phyloP scores from a whole-genome alignment of 805 yeast species.

The Starmerella lactis-condensi region DNA sequence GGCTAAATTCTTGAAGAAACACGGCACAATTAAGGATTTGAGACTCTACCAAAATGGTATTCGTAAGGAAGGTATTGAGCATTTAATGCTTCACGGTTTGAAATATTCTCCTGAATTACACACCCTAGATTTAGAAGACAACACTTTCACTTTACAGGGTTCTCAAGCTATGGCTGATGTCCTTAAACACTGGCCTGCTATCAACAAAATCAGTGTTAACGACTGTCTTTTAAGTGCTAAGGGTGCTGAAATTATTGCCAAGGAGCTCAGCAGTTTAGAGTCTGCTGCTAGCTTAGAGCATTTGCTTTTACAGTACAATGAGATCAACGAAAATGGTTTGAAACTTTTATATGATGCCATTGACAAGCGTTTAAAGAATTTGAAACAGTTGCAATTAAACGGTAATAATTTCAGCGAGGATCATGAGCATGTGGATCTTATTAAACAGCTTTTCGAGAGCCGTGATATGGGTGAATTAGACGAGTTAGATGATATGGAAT shows the following conservation, averaged over 20 bases:
- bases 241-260: constrained; percentile 45
- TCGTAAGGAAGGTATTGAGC: constrained; percentile 77
- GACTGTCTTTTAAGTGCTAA: constrained; percentile 70
- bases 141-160: constrained; percentile 65
- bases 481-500: constrained; percentile 90
- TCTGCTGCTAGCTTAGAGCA: constrained; percentile 33
- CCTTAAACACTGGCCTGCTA: constrained; percentile 42
- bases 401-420: constrained; percentile 92
- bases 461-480: constrained; percentile 72
- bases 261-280: constrained; percentile 19
- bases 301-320: constrained; percentile 74
- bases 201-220: constrained; percentile 66
- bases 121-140: constrained; percentile 78
- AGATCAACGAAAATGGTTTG: constrained; percentile 51
- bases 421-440: constrained; percentile 42
- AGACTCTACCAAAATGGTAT: constrained; percentile 92
- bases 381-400: constrained; percentile 60
- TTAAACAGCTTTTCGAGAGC: constrained; percentile 43
- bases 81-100: constrained; percentile 56
- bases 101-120: constrained; percentile 39
- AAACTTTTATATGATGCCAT: constrained; percentile 39
- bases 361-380: constrained; percentile 35
- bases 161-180: constrained; percentile 45
- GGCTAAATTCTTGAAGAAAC: constrained; percentile 69
- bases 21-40: constrained; percentile 50